A percentile compares a stretch with the other conserved stretches of the same genome.
phyloP scores from a whole-genome alignment of 1,139 yeast genomes.

The Kodamaea plutei region DNA sequence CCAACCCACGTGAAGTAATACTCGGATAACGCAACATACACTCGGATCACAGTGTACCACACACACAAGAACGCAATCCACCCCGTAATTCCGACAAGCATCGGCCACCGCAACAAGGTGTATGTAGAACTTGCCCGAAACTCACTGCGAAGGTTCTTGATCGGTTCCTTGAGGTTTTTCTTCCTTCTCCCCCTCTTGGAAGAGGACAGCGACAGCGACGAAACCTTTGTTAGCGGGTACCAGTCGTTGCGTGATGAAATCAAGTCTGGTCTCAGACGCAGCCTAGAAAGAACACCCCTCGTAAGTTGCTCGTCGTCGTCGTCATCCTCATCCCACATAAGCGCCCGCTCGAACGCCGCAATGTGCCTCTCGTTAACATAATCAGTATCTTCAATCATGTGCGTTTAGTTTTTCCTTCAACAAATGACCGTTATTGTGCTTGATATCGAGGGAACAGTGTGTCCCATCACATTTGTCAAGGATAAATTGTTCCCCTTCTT shows the following conservation, averaged over 20 bases:
- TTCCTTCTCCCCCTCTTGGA: conserved; percentile 6
- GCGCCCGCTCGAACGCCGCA: conserved; percentile 38
- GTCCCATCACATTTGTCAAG: conserved; percentile 85
- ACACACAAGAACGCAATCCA: conserved; percentile 54
- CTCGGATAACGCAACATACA: conserved; percentile 65
- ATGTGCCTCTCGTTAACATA: conserved; percentile 37
- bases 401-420: conserved; percentile 1
- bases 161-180: conserved; percentile 3
- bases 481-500: conserved; percentile 59
- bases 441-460: conserved; percentile 90
- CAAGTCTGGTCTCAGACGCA: conserved; percentile 19
- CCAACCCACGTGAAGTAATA: conserved; percentile 59
- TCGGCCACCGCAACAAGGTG: conserved; percentile 61
- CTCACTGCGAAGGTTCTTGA: conserved; percentile 28
- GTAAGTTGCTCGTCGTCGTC: conserved; percentile 6
- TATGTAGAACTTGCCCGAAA: conserved; percentile 48
- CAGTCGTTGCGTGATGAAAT: conserved; percentile 65
- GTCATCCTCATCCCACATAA: conserved; percentile 36
- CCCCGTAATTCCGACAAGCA: conserved; percentile 43
- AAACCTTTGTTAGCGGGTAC: conserved; percentile 46
- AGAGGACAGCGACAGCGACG: too few species aligned
- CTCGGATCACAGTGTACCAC: conserved; percentile 50
- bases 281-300: conserved; percentile 2
- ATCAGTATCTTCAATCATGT: conserved; percentile 24
- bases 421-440: conserved; percentile 10